A percentile compares a stretch with the other conserved stretches of the same genome.
Evolutionary conservation across 2,329 filamentous ascomycete genomes (phyloP).

Genomic region (Fusarium sterilihyphosum): DNA sequence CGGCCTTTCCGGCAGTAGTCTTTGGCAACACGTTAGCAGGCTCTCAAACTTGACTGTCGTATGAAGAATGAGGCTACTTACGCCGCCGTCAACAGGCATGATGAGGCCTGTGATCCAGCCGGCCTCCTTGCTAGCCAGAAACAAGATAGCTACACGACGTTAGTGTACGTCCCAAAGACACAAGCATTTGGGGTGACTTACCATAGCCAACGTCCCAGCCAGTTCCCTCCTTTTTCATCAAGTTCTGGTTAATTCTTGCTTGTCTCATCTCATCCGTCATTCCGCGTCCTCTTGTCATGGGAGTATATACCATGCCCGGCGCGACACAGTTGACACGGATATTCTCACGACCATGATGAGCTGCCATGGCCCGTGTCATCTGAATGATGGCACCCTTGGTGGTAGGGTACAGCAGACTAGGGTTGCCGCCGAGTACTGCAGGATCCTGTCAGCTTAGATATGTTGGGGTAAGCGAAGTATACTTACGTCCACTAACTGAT

Average conservation of each 20-base stretch:
- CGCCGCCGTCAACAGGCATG: slow-evolving; percentile 6
- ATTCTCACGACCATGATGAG: background rate
- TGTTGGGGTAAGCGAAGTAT: background rate
- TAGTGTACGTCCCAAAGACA: background rate
- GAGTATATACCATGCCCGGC: slow-evolving; percentile 4
- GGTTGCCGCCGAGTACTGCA: slow-evolving; percentile 5
- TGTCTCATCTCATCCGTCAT: slow-evolving; percentile 14
- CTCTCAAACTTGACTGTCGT: too few species aligned
- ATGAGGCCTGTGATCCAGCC: slow-evolving; percentile 6
- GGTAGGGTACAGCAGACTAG: background rate
- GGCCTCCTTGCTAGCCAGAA: slow-evolving; percentile 1
- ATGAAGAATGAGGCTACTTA: background rate
- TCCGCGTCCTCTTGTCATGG: slow-evolving; percentile 3
- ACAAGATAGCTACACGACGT: background rate
- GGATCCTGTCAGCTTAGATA: background rate
- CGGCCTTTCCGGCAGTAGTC: slow-evolving; percentile 4
- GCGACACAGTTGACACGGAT: slow-evolving; percentile 7
- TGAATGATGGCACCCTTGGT: slow-evolving; percentile 8
- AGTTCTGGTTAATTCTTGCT: slow-evolving; percentile 7
- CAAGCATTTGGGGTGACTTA: background rate
- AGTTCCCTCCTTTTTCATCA: slow-evolving; percentile 12
- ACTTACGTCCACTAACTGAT: background rate
- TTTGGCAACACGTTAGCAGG: background rate
- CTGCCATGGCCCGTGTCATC: slow-evolving; percentile 8
- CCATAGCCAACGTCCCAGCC: slow-evolving; percentile 7